Evolutionary conservation across 495 filamentous ascomycete genomes (phyloP), one percentile per base, ranked within the genome.

Genomic region (Filosporella fistucella): DNA sequence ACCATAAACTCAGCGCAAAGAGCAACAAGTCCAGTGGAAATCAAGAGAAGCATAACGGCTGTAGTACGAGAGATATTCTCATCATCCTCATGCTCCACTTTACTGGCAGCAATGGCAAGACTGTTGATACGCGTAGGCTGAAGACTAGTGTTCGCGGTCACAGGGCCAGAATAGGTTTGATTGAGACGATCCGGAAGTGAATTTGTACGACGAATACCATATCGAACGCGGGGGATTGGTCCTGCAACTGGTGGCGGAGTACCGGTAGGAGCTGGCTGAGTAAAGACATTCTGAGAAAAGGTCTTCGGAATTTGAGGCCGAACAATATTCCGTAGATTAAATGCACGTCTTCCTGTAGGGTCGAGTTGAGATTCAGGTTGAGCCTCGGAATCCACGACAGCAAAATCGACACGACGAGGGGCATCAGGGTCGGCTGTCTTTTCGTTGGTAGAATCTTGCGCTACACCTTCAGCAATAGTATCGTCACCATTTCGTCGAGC

Each of bases 1-100:
- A 93, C 87, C 47, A 95, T 76, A 67, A 91, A 93, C 54, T 95
- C 88, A 48, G 90, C 90, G 63, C 90, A 95, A 13, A 86, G 66
- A 0, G 90, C 88, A 1, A 96, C 89, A 1, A 95, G 73, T 5
- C 64, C 85, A 2, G 90, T 95, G 4, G 86, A 85, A 22, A 85
- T 56, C 9, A 94, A 64, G 4, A 96, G 73, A 57, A 91, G 73
- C 14, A 89, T 64, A 2, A 93, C 64, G 6, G 89, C 86, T 0
- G 85, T 76, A 13, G 82, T 83, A 14, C 84, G 84, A 4, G 88
- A 90, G 63, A 94, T 78, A 29, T 75, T 68, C 37, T 68, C 63
- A 5, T 64, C 65, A 20, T 67, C 66, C 2, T 50, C 53, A 6
- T 29, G 14, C 8, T 41, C 18, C 4, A n/a, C 23, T 28, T 49